A percentile compares a stretch with the other conserved stretches of the same genome.
Conservation (phyloP, 768 basidiomycete species). For the Inosperma sp. region DNA sequence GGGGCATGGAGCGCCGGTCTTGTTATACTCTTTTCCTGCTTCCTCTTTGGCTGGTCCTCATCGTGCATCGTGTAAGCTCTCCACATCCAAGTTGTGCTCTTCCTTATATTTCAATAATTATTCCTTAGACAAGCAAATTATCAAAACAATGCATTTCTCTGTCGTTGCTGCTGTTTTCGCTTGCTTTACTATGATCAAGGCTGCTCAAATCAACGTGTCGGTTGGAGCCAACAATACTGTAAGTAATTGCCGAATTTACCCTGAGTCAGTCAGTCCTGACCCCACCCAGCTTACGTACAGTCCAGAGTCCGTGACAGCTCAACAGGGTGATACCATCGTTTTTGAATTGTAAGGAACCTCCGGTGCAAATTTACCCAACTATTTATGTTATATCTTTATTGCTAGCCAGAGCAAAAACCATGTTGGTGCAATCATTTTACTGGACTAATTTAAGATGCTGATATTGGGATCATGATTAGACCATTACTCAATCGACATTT, state of each 20-base stretch:
- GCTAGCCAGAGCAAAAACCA: constrained; percentile 47
- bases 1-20: no score
- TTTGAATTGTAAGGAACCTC: constrained; percentile 2
- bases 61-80: no score
- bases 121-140: no score
- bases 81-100: no score
- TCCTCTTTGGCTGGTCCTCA: no score
- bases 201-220: constrained; percentile 32
- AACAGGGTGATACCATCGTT: constrained; percentile 36
- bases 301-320: constrained; percentile 38
- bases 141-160: constrained; percentile 48
- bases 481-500: constrained; percentile 60
- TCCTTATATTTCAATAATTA: no score
- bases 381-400: constrained; percentile 45
- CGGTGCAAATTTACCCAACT: not conserved
- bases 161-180: constrained; percentile 39
- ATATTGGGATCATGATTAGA: constrained; percentile 27
- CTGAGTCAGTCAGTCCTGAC: not conserved
- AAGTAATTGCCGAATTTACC: constrained; percentile 6
- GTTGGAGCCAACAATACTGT: constrained; percentile 41
- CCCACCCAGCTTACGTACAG: constrained; percentile 33
- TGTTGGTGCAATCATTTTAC: constrained; percentile 22
- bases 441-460: not conserved
- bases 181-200: constrained; percentile 36
- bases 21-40: no score